Evolutionary conservation across 2,329 filamentous ascomycete species (phyloP).

Genomic region (Pseudogymnoascus pannorum): DNA sequence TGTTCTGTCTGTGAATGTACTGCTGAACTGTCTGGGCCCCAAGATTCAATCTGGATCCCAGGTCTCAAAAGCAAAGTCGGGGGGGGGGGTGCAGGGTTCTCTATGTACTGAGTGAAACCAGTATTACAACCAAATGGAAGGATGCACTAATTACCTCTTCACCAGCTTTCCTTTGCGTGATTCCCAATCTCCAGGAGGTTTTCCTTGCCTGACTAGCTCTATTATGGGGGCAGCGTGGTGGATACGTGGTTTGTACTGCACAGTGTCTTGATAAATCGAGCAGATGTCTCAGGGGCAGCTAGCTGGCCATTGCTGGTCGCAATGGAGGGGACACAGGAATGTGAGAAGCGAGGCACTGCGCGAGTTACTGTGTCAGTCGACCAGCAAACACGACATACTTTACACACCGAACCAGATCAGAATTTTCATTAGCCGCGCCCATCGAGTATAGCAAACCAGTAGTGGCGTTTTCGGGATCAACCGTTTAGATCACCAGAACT

Average conservation of each 20-base stretch:
- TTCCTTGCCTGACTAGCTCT: not conserved
- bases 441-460: not conserved
- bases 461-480: not conserved
- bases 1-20: not conserved
- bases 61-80: not conserved
- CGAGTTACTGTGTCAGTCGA: not conserved
- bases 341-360: not conserved
- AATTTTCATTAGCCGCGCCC: slow-evolving; percentile 4
- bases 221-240: not conserved
- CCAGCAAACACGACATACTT: not conserved
- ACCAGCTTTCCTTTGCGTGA: not conserved
- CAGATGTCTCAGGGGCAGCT: not conserved
- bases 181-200: not conserved
- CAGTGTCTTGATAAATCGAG: not conserved
- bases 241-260: not conserved
- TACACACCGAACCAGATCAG: not conserved
- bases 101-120: not conserved
- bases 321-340: not conserved
- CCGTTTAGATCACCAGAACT: not conserved
- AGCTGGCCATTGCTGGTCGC: not conserved
- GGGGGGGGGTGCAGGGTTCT: not conserved
- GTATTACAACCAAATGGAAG: not conserved
- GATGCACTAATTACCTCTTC: not conserved
- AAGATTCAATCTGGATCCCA: not conserved
- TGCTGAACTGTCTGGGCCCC: not conserved